Evolutionary conservation across 345 rosid genomes (phyloP), one percentile per base, ranked within the genome.

Genomic region (Brassica carinata): DNA sequence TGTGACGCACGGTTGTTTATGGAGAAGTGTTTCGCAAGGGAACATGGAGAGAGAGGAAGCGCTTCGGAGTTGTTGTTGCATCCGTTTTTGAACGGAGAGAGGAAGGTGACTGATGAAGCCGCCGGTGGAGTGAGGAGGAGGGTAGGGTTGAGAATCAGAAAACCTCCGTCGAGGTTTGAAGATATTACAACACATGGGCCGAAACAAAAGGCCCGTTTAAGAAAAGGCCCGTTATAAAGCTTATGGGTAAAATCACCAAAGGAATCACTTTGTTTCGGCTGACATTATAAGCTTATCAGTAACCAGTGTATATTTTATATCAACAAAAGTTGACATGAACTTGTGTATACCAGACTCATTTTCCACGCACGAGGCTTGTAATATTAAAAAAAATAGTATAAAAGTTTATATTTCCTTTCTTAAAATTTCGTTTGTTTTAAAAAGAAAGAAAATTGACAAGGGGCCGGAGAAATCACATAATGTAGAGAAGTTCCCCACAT

Each of bases 11-110:
- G 80, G 57, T 2, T 8, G 0, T 81, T 81, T 57, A 0, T 81
- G 4, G 80, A 81, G 57, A 81, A 15, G 62, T 81, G 84, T 76
- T 75, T 81, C 45, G 69, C 84, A 38, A 81, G 80, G 26, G 67
- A 76, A 0, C 69, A 30, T 13, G 7, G 19, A 2, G 73, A 65
- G 23, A 81, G 84, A 58, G 84, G 80, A 76, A 71, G 29, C 1
- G 84, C 80, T 31, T 81, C 73, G 23, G 43, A 76, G 31, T 58
- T 81, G 64, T 76, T 81, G 80, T 11, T 33, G 69, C 84, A 81
- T 76, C 73, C 77, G 59, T 81, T 81, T 65, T 65, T 81, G 72
- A 48, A 0, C 64, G 40, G 68, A 4, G 79, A 67, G 31, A 3
- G 8, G 69, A 26, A 57, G 18, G 9, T 14, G 18, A 4, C 0